Percentiles rank a stretch among this genome's conserved stretches.
These are phyloP conservation scores for Setaria viridis DNA, from an alignment of 202 grass and related monocot genomes.

Conservation along the genomic window DNA sequence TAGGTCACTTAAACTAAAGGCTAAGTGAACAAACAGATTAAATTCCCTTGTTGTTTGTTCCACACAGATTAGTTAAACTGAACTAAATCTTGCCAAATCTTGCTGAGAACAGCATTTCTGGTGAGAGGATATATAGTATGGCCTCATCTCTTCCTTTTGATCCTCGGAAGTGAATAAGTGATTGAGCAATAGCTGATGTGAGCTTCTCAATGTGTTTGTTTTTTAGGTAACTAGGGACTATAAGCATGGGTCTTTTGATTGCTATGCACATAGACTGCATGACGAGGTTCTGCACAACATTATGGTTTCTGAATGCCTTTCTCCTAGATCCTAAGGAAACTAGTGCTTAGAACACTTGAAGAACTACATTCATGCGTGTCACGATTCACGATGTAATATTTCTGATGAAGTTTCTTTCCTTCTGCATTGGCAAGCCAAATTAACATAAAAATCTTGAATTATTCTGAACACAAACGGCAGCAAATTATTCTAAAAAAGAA, in stretches of 20 bases:
- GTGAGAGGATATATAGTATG: constrained; percentile 6
- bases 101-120: constrained; percentile 30
- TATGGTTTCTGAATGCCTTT: constrained; percentile 36
- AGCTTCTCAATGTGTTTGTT: constrained; percentile 29
- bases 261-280: constrained; percentile 19
- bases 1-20: neutral
- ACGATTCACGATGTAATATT: neutral
- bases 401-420: neutral
- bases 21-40: neutral
- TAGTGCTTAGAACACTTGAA: constrained; percentile 45
- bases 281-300: constrained; percentile 26
- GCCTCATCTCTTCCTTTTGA: constrained; percentile 20
- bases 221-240: constrained; percentile 16
- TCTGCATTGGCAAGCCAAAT: neutral
- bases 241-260: constrained; percentile 3
- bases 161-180: neutral
- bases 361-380: constrained; percentile 34
- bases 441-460: neutral
- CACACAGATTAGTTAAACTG: neutral
- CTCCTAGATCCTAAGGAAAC: constrained; percentile 24
- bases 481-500: neutral
- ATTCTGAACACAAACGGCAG: neutral
- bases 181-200: constrained; percentile 20
- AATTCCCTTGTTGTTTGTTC: neutral
- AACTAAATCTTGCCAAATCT: constrained; percentile 27